Evolutionary conservation across 169 alveolate species (phyloP).

Genomic region (Eimeria acervulina): DNA sequence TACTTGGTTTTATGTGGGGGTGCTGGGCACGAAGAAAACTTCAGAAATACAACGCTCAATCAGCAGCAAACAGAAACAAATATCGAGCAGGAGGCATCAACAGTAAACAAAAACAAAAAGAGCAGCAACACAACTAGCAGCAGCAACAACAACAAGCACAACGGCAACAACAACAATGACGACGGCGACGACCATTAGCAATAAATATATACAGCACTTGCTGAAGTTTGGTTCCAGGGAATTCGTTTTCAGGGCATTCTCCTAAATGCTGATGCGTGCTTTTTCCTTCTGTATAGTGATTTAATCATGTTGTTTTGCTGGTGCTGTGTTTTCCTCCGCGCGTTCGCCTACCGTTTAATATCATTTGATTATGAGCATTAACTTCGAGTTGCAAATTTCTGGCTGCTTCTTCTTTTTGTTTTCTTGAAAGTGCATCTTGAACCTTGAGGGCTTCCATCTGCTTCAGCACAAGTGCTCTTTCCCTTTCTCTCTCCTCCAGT

Average conservation of each 20-base stretch:
- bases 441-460: slow-evolving; percentile 88
- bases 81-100: too few species aligned
- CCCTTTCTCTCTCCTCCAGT: slow-evolving; percentile 88
- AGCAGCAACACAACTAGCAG: too few species aligned
- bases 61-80: too few species aligned
- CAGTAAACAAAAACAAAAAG: too few species aligned
- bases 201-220: background rate
- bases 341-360: slow-evolving; percentile 55
- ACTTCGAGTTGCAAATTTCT: slow-evolving; percentile 87
- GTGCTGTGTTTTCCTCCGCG: background rate
- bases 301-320: background rate
- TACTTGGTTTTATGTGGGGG: too few species aligned
- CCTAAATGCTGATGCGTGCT: background rate
- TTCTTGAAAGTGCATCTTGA: slow-evolving; percentile 86
- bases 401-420: slow-evolving; percentile 85
- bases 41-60: too few species aligned
- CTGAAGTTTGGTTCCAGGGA: background rate
- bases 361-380: slow-evolving; percentile 87
- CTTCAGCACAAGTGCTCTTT: slow-evolving; percentile 86
- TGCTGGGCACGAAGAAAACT: too few species aligned
- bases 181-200: background rate
- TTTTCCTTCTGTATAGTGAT: background rate
- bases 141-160: background rate
- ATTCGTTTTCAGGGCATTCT: too few species aligned
- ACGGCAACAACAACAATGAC: too few species aligned